Evolutionary conservation across 1,284 basidiomycete species (phyloP).

Genomic region (Malassezia psittaci): DNA sequence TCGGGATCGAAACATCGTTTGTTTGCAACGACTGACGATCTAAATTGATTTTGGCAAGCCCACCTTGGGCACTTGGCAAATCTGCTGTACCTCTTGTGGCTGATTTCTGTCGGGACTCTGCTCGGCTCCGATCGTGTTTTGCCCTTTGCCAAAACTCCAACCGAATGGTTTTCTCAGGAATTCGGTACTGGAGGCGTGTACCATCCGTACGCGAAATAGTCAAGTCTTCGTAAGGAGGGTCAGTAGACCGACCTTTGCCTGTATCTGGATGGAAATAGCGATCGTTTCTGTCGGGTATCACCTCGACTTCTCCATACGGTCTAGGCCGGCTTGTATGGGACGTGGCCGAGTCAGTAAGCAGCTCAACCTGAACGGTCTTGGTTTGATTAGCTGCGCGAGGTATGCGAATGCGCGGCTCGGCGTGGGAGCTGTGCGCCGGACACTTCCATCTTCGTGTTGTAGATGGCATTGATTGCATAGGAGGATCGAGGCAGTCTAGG

Average conservation of each 20-base stretch:
- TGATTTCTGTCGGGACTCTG: background rate
- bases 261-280: conserved; percentile 33
- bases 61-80: background rate
- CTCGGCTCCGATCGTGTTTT: background rate
- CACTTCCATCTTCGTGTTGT: conserved; percentile 96
- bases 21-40: too few relatives aligned
- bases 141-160: conserved; percentile 75
- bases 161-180: conserved; percentile 83
- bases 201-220: conserved; percentile 35
- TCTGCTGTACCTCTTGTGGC: background rate
- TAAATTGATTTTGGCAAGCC: background rate
- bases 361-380: conserved; percentile 24
- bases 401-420: conserved; percentile 50
- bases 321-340: conserved; percentile 51
- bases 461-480: conserved; percentile 72
- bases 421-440: conserved; percentile 79
- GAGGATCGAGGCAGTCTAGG: conserved; percentile 87
- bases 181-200: conserved; percentile 56
- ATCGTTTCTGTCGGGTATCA: conserved; percentile 57
- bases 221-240: conserved; percentile 47
- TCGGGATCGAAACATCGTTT: background rate
- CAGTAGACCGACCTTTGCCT: conserved; percentile 17
- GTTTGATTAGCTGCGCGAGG: conserved; percentile 20
- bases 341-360: conserved; percentile 56
- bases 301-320: conserved; percentile 75